phyloP scores from a whole-genome alignment of 73 alveolate species.

The Paramecium bursaria region DNA sequence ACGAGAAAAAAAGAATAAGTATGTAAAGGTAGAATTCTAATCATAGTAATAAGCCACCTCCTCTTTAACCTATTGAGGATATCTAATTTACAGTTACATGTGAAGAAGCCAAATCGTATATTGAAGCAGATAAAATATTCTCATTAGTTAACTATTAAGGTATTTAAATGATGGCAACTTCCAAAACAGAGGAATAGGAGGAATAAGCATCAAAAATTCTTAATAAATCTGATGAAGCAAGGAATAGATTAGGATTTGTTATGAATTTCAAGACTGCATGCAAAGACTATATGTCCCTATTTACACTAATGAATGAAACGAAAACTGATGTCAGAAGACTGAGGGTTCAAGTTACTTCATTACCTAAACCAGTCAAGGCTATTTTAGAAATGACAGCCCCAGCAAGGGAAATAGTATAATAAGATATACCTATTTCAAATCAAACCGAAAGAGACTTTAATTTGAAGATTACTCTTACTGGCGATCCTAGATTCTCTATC shows the following conservation, averaged over 20 bases:
- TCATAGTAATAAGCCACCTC: conserved; percentile 42
- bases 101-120: conserved; percentile 3
- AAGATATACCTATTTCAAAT: conserved; percentile 97
- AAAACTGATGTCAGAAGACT: conserved; percentile 95
- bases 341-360: conserved; percentile 90
- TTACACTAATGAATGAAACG: conserved; percentile 60
- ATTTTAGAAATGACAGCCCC: conserved; percentile 94
- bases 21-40: conserved; percentile 20
- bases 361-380: conserved; percentile 96
- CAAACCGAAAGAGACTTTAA: conserved; percentile 95
- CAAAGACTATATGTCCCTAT: conserved; percentile 46
- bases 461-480: conserved; percentile 78
- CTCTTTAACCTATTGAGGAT: conserved; percentile 23
- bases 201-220: background rate
- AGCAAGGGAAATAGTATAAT: conserved; percentile 89
- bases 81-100: background rate
- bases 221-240: conserved; percentile 36
- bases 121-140: background rate
- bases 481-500: conserved; percentile 37
- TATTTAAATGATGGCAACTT: background rate
- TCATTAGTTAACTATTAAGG: background rate
- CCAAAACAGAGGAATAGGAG: conserved; percentile 57
- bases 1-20: conserved; percentile 51
- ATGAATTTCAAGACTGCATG: conserved; percentile 65
- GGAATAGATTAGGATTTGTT: conserved; percentile 22